Base-by-base conservation (phyloP, 2,329 filamentous ascomycete genomes). In the Alternaria burnsii region DNA sequence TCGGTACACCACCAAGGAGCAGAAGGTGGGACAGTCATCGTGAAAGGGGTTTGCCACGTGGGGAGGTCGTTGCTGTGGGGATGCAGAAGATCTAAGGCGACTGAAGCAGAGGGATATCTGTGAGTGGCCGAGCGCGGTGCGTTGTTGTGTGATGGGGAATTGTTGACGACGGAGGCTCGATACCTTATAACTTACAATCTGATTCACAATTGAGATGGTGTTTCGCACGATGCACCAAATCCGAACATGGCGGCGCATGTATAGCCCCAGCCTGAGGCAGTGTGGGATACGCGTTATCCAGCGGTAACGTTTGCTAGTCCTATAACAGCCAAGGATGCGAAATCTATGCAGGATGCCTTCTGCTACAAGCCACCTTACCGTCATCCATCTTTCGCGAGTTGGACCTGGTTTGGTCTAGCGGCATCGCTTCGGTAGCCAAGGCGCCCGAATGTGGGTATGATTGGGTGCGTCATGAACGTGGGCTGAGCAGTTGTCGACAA, bases 11-110 rank as follows among this genome's bases (percentile, higher is more conserved):
- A 47, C 1, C 55, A 38, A 5, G 69, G 69, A 38, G 65, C 65
- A n/a, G 69, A 42, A 16, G 69, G 70, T 44, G 68, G 63, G 26
- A 70, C 50, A 7, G 65, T 65, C 69, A 71, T 73, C 22, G 22
- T 55, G 63, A 50, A 32, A 41, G 28, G n/a, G 16, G 12, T 18
- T 16, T 60, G 20, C 6, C 16, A 12, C 6, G 38, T 41, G 11
- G 5, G 38, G n/a, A 41, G 38, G 18, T 41, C 11, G 38, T 41
- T 22, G 18, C 11, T 20, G 4, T 24, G 26, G 14, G 46, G 46
- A 14, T 50, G 32, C 20, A 36, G 20, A 24, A 16, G 30, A 36
- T 24, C 22, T 4, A 20, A 30, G 34, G 42, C 16, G 40, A 30
- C 32, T 26, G 40, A 42, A 32, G 16, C 26, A 32, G 42, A 36